Percentiles rank a stretch among this genome's conserved stretches.
Evolutionary conservation across 768 basidiomycete genomes (phyloP).

Genomic region (Russula earlei): DNA sequence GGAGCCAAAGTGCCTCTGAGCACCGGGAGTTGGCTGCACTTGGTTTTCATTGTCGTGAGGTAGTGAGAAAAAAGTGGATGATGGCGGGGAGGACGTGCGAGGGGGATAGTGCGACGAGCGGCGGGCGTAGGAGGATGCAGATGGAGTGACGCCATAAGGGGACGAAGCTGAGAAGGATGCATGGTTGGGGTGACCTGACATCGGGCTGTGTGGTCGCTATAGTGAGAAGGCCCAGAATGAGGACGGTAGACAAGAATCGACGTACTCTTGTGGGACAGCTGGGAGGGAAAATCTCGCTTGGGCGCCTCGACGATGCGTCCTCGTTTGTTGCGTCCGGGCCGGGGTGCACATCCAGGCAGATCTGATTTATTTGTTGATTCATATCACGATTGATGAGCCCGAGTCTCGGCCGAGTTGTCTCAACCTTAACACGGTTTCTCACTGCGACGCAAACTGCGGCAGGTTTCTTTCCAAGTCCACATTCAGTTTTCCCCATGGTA

Average conservation of each 20-base stretch:
- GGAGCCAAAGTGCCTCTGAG: slow-evolving; percentile 70
- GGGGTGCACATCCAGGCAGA: too few species aligned
- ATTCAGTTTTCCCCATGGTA: too few species aligned
- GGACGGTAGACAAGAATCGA: not conserved
- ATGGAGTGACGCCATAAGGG: not conserved
- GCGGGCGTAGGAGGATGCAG: slow-evolving; percentile 3
- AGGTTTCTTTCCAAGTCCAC: too few species aligned
- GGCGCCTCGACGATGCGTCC: too few species aligned
- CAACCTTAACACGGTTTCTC: too few species aligned
- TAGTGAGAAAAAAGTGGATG: slow-evolving; percentile 69
- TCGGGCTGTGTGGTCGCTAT: not conserved
- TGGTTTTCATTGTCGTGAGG: slow-evolving; percentile 38
- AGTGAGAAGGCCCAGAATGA: not conserved
- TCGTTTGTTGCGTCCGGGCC: too few species aligned
- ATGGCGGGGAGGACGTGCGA: slow-evolving; percentile 55
- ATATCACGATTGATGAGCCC: too few species aligned
- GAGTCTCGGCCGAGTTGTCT: too few species aligned
- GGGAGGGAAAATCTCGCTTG: too few species aligned
- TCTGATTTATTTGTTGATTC: too few species aligned
- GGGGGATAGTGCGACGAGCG: not conserved
- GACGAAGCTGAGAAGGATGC: not conserved
- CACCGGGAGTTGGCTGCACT: slow-evolving; percentile 49
- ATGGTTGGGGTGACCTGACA: not conserved
- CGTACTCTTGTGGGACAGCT: too few species aligned
- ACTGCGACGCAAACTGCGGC: too few species aligned